Conservation (phyloP, 192 early-diverging fungal genomes). For the Haplosporangium gracile region DNA sequence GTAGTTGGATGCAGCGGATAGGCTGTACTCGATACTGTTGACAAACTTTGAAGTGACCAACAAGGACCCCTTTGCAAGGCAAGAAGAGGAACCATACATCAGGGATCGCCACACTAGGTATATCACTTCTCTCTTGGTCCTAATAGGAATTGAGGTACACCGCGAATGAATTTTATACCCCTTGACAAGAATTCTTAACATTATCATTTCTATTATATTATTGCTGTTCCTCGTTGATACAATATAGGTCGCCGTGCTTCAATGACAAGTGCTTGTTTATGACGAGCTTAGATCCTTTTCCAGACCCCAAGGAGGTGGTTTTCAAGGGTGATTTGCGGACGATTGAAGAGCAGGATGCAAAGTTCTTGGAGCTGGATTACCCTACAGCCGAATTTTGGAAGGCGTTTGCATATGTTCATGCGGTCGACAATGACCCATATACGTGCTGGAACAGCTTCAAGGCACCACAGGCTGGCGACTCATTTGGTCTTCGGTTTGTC, state of each 20-base stretch:
- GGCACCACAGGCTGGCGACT: slow-evolving; percentile 56
- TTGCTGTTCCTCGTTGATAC: background rate
- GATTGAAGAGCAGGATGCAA: slow-evolving; percentile 57
- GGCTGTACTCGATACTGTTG: slow-evolving; percentile 57
- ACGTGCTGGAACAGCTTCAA: slow-evolving; percentile 68
- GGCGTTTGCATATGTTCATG: slow-evolving; percentile 60
- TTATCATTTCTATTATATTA: background rate
- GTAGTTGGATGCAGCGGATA: slow-evolving; percentile 67
- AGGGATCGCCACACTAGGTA: slow-evolving; percentile 61
- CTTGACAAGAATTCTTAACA: background rate
- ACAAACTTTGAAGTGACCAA: slow-evolving; percentile 51
- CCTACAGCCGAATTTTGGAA: slow-evolving; percentile 57
- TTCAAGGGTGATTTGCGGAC: slow-evolving; percentile 53
- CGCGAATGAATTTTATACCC: too few relatives aligned
- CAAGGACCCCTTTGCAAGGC: slow-evolving; percentile 62
- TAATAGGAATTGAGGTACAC: too few relatives aligned
- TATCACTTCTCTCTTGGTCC: background rate
- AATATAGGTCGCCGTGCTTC: slow-evolving; percentile 60
- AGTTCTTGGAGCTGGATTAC: slow-evolving; percentile 58
- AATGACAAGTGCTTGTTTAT: slow-evolving; percentile 68
- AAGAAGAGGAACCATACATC: slow-evolving; percentile 59
- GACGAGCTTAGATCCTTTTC: slow-evolving; percentile 66
- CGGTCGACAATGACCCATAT: slow-evolving; percentile 60
- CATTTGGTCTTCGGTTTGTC: slow-evolving; percentile 60
- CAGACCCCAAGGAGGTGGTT: slow-evolving; percentile 57